Evolutionary conservation across 352 stramenopile genomes (phyloP).

Genomic region (Globisporangium lucens): DNA sequence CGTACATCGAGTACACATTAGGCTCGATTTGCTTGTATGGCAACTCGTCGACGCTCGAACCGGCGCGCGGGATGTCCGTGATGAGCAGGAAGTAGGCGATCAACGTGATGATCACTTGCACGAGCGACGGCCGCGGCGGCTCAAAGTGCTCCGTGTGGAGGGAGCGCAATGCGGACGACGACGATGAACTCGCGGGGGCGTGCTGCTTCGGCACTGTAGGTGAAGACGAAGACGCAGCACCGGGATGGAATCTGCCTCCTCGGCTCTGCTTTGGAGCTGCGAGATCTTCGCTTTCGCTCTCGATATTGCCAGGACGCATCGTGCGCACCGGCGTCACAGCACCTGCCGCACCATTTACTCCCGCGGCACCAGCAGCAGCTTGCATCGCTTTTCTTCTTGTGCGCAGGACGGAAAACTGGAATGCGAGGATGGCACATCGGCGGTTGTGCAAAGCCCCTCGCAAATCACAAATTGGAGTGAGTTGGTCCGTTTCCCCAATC

Average conservation of each 20-base stretch:
- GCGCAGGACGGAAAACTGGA: not conserved
- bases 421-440: not conserved
- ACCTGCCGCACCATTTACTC: not conserved
- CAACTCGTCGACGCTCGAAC: slow-evolving; percentile 34
- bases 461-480: not conserved
- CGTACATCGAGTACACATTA: slow-evolving; percentile 49
- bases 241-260: not conserved
- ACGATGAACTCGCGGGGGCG: not conserved
- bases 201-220: slow-evolving; percentile 4
- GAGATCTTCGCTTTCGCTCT: slow-evolving; percentile 10
- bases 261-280: not conserved
- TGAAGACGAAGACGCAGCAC: not conserved
- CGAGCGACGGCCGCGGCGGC: slow-evolving; percentile 10
- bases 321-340: slow-evolving; percentile 10
- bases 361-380: not conserved
- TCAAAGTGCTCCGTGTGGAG: slow-evolving; percentile 23
- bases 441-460: not conserved
- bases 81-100: slow-evolving; percentile 43
- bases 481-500: not conserved
- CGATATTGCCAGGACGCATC: not conserved
- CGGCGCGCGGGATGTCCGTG: slow-evolving; percentile 37
- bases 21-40: slow-evolving; percentile 46
- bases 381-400: not conserved
- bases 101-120: slow-evolving; percentile 37
- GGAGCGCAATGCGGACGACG: slow-evolving; percentile 12